Evolutionary conservation across 148 eudicot species (phyloP).

Genomic region (Persicaria maculosa): DNA sequence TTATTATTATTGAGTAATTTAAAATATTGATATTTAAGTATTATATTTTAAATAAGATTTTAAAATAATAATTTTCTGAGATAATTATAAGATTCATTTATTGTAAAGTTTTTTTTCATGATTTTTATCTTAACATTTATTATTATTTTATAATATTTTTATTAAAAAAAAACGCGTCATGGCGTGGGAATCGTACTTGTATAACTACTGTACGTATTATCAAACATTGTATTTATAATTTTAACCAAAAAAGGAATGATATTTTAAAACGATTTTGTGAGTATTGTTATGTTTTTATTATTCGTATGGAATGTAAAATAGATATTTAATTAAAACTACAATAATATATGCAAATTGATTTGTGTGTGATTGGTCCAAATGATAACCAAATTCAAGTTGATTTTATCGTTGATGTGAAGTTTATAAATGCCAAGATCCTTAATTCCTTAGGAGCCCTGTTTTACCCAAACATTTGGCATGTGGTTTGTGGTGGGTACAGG

Average conservation of each 20-base stretch:
- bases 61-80: background rate
- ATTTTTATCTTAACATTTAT: no score
- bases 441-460: constrained; percentile 23
- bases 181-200: background rate
- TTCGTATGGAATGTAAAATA: no score
- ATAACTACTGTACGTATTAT: background rate
- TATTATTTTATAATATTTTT: background rate
- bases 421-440: background rate
- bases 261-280: no score
- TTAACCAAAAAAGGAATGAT: no score
- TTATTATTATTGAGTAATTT: no score
- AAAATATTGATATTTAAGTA: background rate
- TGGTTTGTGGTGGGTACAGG: constrained; percentile 38
- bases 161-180: no score
- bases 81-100: background rate
- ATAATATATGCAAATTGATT: no score
- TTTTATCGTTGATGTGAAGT: background rate
- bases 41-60: background rate
- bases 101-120: background rate
- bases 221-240: background rate
- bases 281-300: no score
- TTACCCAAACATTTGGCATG: constrained; percentile 39
- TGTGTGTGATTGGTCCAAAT: background rate
- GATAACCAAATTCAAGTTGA: background rate
- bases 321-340: background rate